Conservation (phyloP, 1,284 basidiomycete genomes). For the Jaminaea rosea region DNA sequence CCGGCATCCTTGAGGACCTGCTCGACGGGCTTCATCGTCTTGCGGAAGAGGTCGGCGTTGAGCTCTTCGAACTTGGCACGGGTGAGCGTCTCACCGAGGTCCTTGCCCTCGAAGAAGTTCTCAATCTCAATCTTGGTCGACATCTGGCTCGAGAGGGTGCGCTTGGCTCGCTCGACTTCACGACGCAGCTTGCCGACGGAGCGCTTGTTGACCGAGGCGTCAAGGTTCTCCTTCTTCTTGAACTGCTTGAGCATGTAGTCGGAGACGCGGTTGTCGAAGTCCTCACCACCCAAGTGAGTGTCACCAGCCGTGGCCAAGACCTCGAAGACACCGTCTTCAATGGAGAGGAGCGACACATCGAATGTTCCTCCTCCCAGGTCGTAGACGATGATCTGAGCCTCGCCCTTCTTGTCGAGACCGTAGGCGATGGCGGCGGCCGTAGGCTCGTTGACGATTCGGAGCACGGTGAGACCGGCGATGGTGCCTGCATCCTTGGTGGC, state of each 20-base stretch:
- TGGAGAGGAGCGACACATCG: conserved; percentile 94
- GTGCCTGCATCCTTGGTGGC: conserved; percentile 97
- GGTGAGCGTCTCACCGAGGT: conserved; percentile 92
- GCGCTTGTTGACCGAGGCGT: conserved; percentile 74
- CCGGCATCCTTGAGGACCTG: conserved; percentile 96
- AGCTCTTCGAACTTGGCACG: conserved; percentile 98
- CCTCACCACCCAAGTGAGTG: conserved; percentile 97
- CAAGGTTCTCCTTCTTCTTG: conserved; percentile 50
- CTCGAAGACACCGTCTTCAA: conserved; percentile 91
- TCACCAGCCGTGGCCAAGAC: conserved; percentile 97
- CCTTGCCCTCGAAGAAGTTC: conserved; percentile 84
- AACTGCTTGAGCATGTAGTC: conserved; percentile 48
- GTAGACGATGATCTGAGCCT: conserved; percentile 94
- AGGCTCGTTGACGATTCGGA: conserved; percentile 98
- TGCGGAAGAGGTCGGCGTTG: conserved; percentile 96
- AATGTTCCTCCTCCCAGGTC: conserved; percentile 98
- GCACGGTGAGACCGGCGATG: conserved; percentile 87
- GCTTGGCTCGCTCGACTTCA: conserved; percentile 97
- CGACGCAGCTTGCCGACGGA: conserved; percentile 95
- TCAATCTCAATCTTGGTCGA: conserved; percentile 66
- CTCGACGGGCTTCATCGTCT: conserved; percentile 98
- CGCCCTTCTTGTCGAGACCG: conserved; percentile 88
- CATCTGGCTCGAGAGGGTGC: conserved; percentile 77
- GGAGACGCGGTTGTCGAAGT: conserved; percentile 76
- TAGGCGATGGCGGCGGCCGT: conserved; percentile 92